Evolutionary conservation across 2,329 filamentous ascomycete species (phyloP).

Genomic region (Sclerotinia spermophila): DNA sequence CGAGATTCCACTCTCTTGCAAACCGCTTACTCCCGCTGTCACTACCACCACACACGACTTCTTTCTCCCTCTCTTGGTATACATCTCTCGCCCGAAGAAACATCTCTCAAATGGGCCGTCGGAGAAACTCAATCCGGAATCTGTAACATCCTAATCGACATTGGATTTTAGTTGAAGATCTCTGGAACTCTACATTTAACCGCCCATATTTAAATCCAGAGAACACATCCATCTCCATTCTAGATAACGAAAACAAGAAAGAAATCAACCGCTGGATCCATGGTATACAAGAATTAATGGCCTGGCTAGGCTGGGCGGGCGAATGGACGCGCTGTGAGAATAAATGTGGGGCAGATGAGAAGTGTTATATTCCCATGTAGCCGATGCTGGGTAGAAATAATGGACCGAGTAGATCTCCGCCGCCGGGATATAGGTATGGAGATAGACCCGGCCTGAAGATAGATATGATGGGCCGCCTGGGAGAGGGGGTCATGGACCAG

Average conservation of each 20-base stretch:
- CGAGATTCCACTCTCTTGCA: conserved; percentile 38
- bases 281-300: conserved; percentile 42
- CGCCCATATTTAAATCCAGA: background rate
- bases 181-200: conserved; percentile 37
- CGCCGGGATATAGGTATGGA: background rate
- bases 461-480: conserved; percentile 21
- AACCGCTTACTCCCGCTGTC: conserved; percentile 42
- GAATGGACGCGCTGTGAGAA: conserved; percentile 43
- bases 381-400: conserved; percentile 36
- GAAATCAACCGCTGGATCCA: conserved; percentile 34
- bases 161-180: conserved; percentile 43
- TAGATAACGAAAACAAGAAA: conserved; percentile 1
- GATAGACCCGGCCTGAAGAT: conserved; percentile 11
- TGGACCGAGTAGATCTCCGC: background rate
- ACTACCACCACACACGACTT: conserved; percentile 42
- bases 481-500: background rate
- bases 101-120: conserved; percentile 40
- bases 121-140: conserved; percentile 42
- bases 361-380: conserved; percentile 52
- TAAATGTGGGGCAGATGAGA: conserved; percentile 43
- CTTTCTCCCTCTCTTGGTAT: conserved; percentile 35
- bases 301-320: conserved; percentile 50
- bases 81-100: conserved; percentile 38
- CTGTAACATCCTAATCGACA: conserved; percentile 42
- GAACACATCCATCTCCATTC: background rate